Percentiles rank a stretch among this genome's conserved stretches.
These are phyloP conservation scores for Auxenochlorella pyrenoidosa DNA, from an alignment of 139 green algal genomes.

Conservation along the genomic window DNA sequence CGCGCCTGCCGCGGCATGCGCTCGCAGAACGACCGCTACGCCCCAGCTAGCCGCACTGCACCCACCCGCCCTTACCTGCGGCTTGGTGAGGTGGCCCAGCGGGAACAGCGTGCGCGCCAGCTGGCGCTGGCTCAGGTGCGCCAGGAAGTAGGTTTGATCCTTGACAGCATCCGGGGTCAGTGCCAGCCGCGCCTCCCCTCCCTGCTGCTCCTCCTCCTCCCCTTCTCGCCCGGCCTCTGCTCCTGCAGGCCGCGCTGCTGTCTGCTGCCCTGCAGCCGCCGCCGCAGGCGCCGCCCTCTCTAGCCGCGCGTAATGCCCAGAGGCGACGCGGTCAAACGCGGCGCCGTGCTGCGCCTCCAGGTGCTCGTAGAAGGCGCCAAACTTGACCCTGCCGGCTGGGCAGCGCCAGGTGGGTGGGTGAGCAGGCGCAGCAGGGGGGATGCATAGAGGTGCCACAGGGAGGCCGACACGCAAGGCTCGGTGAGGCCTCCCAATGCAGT, in stretches of 20 bases:
- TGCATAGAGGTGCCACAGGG: too few species aligned
- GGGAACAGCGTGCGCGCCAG: constrained; percentile 91
- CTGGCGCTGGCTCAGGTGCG: constrained; percentile 79
- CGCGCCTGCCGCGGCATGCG: too few species aligned
- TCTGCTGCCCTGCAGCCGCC: background rate
- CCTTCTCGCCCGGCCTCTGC: constrained; percentile 13
- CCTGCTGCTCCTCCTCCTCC: background rate
- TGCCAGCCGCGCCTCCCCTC: constrained; percentile 51
- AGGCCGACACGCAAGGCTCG: too few species aligned
- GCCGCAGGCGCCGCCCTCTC: background rate
- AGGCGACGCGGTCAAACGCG: constrained; percentile 79
- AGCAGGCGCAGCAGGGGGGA: too few species aligned
- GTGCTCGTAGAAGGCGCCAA: constrained; percentile 93
- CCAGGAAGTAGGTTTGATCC: constrained; percentile 96
- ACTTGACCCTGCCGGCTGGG: constrained; percentile 73
- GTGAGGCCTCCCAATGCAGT: background rate
- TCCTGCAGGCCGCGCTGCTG: background rate
- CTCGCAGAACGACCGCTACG: too few species aligned
- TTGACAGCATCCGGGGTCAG: constrained; percentile 87
- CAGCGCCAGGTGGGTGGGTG: too few species aligned
- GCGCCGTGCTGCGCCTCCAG: constrained; percentile 56
- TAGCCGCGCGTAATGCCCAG: constrained; percentile 82
- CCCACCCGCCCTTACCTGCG: constrained; percentile 67
- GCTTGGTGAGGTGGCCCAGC: constrained; percentile 89
- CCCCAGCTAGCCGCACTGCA: too few species aligned